Evolutionary conservation across 345 rosid species (phyloP), one percentile per base, ranked within the genome.

Genomic region (Gynandropsis gynandra): DNA sequence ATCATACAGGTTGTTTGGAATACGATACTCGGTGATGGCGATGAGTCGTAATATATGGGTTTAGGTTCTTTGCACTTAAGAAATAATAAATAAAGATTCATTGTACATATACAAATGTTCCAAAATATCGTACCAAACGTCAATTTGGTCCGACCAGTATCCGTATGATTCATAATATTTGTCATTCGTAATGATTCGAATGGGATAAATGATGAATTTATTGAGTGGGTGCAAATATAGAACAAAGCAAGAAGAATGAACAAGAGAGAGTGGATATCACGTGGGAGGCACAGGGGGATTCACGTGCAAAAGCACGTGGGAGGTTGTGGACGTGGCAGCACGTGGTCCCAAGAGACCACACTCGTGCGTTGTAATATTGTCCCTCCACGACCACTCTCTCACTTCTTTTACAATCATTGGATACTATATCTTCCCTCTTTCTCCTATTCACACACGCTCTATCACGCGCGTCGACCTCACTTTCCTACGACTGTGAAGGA

Each of bases 321-420:
- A 53, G 42, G 29, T 32, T 47, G 45, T 54, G 39, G 19, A 37
- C 56, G 41, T 53, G 71, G 61, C 56, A 42, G 42, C 52, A 54
- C 58, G 46, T 61, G 66, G 62, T 48, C 43, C 58, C 56, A 12
- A 37, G 52, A 54, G 61, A 53, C 47, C 53, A 49, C 66, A 59
- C 70, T 48, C 71, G 71, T 67, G 71, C 66, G 71, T 64, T 56
- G 71, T 67, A 60, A 38, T n/a, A 39, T 35, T 56, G 71, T 67
- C 61, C 62, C 71, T 67, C 42, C 53, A 44, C 42, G 37, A 54
- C 71, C 66, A 59, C 62, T 59, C 71, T 58, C 42, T 31, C 56
- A 44, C 58, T 61, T 55, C 62, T 61, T 48, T 61, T 35, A 44
- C 2, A 67, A 67, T 67, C 71, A 67, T 67, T 54, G 71, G 71